Conservation (phyloP, 2,329 filamentous ascomycete species). For the Zalaria sp. region DNA sequence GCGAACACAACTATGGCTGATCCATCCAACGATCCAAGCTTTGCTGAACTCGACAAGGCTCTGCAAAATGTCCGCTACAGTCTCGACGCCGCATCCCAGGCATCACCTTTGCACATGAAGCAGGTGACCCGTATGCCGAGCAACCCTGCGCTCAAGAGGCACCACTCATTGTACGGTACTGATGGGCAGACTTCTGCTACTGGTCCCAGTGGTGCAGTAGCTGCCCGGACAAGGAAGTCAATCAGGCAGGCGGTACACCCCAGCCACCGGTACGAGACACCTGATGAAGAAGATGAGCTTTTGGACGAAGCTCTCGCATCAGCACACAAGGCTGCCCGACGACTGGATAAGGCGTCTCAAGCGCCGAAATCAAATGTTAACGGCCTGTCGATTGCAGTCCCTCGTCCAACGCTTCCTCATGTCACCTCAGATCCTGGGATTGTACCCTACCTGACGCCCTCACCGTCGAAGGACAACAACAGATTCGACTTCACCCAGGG, state of each 20-base stretch:
- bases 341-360: slow-evolving; percentile 40
- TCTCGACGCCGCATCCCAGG: slow-evolving; percentile 29
- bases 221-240: slow-evolving; percentile 66
- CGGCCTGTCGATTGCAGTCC: slow-evolving; percentile 6
- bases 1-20: slow-evolving; percentile 26
- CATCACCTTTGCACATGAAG: slow-evolving; percentile 7
- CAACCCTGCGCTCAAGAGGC: slow-evolving; percentile 33
- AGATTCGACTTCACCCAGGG: slow-evolving; percentile 57
- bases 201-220: slow-evolving; percentile 43
- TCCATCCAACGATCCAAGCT: slow-evolving; percentile 33
- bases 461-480: slow-evolving; percentile 71
- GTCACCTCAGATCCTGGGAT: slow-evolving; percentile 47
- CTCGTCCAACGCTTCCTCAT: slow-evolving; percentile 39
- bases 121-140: slow-evolving; percentile 18
- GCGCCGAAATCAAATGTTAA: slow-evolving; percentile 1
- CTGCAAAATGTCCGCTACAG: slow-evolving; percentile 46
- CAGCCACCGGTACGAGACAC: slow-evolving; percentile 77
- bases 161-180: slow-evolving; percentile 29
- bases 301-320: slow-evolving; percentile 77
- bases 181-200: slow-evolving; percentile 43
- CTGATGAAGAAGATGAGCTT: slow-evolving; percentile 92
- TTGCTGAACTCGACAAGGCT: slow-evolving; percentile 47
- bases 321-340: slow-evolving; percentile 60
- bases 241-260: slow-evolving; percentile 57
- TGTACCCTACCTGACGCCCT: slow-evolving; percentile 55